Conservation (phyloP, 2,329 filamentous ascomycete genomes). For the Talaromyces marneffei region DNA sequence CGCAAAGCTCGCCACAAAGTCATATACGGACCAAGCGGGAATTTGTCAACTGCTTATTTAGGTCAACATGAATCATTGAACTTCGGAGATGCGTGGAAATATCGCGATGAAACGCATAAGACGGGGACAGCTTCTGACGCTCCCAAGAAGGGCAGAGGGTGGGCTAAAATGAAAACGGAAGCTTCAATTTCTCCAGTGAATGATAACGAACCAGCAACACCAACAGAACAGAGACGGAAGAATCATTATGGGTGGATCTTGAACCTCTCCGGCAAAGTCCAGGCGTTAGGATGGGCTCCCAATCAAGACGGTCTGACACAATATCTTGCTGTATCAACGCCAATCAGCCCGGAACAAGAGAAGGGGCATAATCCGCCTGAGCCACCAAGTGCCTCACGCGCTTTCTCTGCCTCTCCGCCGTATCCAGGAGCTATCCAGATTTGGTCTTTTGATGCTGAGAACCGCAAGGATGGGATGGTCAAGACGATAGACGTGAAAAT, state of each 20-base stretch:
- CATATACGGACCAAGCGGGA: conserved; percentile 46
- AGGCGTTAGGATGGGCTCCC: conserved; percentile 46
- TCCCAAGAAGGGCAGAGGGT: conserved; percentile 16
- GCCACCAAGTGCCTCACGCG: conserved; percentile 36
- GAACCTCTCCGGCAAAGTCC: conserved; percentile 50
- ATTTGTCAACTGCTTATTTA: conserved; percentile 42
- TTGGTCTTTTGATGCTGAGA: conserved; percentile 47
- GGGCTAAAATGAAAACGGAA: conserved; percentile 12
- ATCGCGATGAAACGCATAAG: conserved; percentile 13
- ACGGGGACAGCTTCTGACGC: background rate
- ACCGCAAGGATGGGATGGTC: conserved; percentile 26
- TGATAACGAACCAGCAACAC: background rate
- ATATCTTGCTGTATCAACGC: conserved; percentile 50
- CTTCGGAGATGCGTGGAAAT: conserved; percentile 41
- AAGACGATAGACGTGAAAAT: conserved; percentile 39
- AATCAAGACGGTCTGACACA: conserved; percentile 44
- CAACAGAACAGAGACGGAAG: conserved; percentile 19
- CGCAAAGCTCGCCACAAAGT: conserved; percentile 36
- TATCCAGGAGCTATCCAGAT: conserved; percentile 52
- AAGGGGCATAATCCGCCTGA: conserved; percentile 23
- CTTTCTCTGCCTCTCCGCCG: conserved; percentile 47
- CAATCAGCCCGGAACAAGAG: conserved; percentile 35
- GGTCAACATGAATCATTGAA: conserved; percentile 39
- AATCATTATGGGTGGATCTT: conserved; percentile 49
- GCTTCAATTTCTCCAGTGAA: background rate